These are phyloP conservation scores for Didymella glomerata DNA, from an alignment of 2,329 filamentous ascomycete species.

Conservation along the genomic window DNA sequence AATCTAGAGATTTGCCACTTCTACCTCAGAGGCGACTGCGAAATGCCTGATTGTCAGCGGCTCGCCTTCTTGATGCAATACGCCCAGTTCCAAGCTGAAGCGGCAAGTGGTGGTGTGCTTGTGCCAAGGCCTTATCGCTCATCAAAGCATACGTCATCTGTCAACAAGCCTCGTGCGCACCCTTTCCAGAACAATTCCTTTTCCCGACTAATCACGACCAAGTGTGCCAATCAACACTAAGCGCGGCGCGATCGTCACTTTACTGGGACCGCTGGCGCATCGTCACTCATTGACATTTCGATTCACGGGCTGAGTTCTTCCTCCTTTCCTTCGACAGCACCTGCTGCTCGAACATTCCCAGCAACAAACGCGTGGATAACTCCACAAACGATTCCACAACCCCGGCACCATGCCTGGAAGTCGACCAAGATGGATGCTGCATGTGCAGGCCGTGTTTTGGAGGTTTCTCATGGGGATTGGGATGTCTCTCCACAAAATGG, in stretches of 20 bases:
- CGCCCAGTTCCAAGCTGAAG: not conserved
- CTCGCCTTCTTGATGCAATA: not conserved
- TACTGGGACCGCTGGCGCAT: constrained; percentile 10
- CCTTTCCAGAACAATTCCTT: constrained; percentile 18
- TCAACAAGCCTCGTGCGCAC: not conserved
- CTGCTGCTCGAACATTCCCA: constrained; percentile 5
- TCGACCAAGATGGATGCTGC: constrained; percentile 66
- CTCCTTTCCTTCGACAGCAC: constrained; percentile 11
- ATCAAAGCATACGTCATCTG: constrained; percentile 19
- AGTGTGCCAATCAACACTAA: constrained; percentile 13
- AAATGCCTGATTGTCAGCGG: not conserved
- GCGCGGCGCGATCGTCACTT: constrained; percentile 11
- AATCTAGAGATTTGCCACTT: constrained; percentile 13
- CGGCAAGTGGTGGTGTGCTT: constrained; percentile 7
- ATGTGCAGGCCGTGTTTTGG: constrained; percentile 71
- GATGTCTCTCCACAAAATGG: constrained; percentile 72
- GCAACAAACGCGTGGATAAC: not conserved
- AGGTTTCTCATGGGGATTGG: constrained; percentile 72
- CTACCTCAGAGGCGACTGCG: not conserved
- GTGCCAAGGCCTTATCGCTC: constrained; percentile 9
- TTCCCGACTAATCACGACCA: constrained; percentile 10
- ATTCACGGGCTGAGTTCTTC: constrained; percentile 7
- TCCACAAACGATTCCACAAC: not conserved
- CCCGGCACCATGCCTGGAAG: constrained; percentile 33
- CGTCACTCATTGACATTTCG: constrained; percentile 7